Base-by-base conservation (phyloP, 352 stramenopile species). In the Phytophthora sansomeana region DNA sequence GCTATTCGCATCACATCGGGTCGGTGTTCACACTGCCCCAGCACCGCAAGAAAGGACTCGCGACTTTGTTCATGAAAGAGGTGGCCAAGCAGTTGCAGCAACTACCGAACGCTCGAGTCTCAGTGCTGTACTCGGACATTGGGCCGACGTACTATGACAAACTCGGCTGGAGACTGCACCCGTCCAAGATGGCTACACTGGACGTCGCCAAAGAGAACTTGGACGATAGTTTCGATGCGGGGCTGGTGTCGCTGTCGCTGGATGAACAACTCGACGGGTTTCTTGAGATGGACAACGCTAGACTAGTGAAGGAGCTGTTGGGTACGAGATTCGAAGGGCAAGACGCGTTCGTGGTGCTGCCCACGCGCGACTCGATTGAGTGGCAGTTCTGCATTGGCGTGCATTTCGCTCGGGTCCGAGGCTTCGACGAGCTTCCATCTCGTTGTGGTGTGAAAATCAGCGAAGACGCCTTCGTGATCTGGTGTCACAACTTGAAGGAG, bases 91-190 rank as follows among this genome's bases (percentile, higher is more conserved):
- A 75, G 3, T 56, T 89, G 52, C 39, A 28, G 44, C 14, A 63
- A 43, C 43, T 78, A 1, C 76, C 74, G 14, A 36, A 61, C 0
- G 63, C 78, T 6, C 33, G 88, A 13, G 66, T 61, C 6, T 91
- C 83, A 2, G 78, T 78, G 28, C 64, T 92, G 9, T 91, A 89
- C 55, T 90, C 83, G 28, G 81, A 90, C 50, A 87, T 92, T 54
- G 81, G 83, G 1, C 75, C 83, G 21, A 77, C 56, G n/a, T 90
- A 75, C 61, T 92, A 92, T 61, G 78, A 84, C 55, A 70, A 61
- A 2, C 74, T 89, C 16, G 81, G 83, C 16, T 92, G 83, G 83
- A 75, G 59, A 3, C 42, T 82, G 19, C 65, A 89, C 67, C 62
- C 79, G 35, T 90, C 80, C 0, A 74, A 63, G 2, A 74, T 82